Evolutionary conservation across 2,329 filamentous ascomycete species (phyloP), one percentile per base, ranked within the genome.

Genomic region (Alternaria metachromatica): DNA sequence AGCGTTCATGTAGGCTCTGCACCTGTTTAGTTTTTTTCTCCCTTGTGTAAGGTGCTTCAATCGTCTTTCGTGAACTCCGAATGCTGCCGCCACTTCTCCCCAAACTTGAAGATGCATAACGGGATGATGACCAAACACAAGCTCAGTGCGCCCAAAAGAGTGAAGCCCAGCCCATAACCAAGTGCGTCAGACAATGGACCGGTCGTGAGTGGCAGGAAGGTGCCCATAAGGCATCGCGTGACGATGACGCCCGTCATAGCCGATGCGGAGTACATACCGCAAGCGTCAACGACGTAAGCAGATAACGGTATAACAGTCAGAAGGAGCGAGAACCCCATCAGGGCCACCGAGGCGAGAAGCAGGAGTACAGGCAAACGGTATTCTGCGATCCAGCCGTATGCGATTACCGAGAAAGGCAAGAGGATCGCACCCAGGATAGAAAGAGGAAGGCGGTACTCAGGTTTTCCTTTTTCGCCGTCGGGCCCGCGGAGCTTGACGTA

Each of bases 241-340:
- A 88, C 85, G 60, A 89, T 87, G 6, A 88, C 71, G 0, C 84
- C 86, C 0, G 87, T 88, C 79, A 88, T 82, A 2, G 86, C 86
- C 11, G 85, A 87, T 0, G 87, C 87, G 2, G 86, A 84, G 68
- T 86, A 88, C 6, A 86, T 62, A 0, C 86, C 85, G 61, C 84
- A 87, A 0, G 86, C 85, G 63, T 89, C 87, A 3, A 88, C 86
- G 0, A 88, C 81, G 65, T 88, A 89, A 0, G 86, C 82, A 60
- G 83, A 84, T 3, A 88, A 60, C 0, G 87, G 86, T 20, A 89
- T 72, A 50, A 84, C 78, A 5, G 80, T 79, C 3, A 88, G 72
- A 53, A 85, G 77, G 3, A 86, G 73, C 5, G 81, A 78, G 20
- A 80, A 72, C 11, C 87, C 87, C 6, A 87, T 73, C 1, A 84